Base-by-base conservation (phyloP, 345 rosid species). In the Melaleuca quinquenervia region DNA sequence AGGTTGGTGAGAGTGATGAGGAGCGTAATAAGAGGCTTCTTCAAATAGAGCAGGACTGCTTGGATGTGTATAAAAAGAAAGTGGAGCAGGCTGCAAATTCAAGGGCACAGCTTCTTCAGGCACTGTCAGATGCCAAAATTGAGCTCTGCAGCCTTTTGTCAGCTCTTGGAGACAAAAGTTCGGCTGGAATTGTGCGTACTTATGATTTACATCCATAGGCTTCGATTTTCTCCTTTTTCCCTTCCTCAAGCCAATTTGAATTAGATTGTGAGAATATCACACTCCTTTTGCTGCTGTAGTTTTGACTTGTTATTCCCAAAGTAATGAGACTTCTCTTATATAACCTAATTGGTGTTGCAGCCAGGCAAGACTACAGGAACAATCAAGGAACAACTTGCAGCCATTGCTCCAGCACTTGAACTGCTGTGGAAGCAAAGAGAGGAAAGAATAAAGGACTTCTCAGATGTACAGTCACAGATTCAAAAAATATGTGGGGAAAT, bases 1-100 rank as follows among this genome's bases (percentile, higher is more conserved):
- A 97, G 89, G 99, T 97, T 84, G 99, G 98, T 86, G 98, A 96
- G 90, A 93, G 89, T 84, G 98, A 97, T n/a, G 99, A 95, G 84
- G 98, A 97, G 82, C 89, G 99, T 84, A 95, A 97, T 89, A 96
- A 92, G 91, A 90, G 93, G 95, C 96, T 97, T 89, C 98, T 97
- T 87, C 98, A 93, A 89, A 94, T 96, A 89, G 98, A 96, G 87
- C 94, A 94, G 55, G 99, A 97, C 85, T 97, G 94, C 88, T 86
- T 97, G 50, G 98, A 96, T 89, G 98, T 95, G 52, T 97, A 97
- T 87, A 94, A 94, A 90, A 96, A 92, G 93, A 97, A 97, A 90
- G 98, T 97, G 88, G 98, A 93, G 87, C 94, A 75, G 91, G 96
- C 98, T 36, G 90, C 94, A 12, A 95, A 92, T 88, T 93, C 98